Base-by-base conservation (phyloP, 345 rosid genomes). In the Punica granatum region DNA sequence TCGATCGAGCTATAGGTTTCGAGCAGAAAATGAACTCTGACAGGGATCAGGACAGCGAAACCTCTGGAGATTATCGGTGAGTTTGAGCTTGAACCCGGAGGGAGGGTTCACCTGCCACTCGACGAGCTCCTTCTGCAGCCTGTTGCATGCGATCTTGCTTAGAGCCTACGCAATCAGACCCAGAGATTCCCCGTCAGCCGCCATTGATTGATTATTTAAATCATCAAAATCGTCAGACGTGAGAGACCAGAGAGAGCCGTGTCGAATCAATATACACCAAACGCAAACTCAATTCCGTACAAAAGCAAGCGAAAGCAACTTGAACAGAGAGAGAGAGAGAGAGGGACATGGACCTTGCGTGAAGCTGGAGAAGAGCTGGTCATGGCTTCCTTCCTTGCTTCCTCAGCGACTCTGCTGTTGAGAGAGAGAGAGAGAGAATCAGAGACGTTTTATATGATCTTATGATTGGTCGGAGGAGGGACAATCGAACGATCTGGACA, bases 61-160 rank as follows among this genome's bases (percentile, higher is more conserved):
- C 97, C 96, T 90, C 46, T 91, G 97, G 69, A 91, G 95, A 88
- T 89, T 89, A 76, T 94, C 99, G 65, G 95, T 81, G 86, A 83
- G 88, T 69, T 84, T 91, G 73, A 84, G 95, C 68, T 85, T 91
- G 76, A 94, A 94, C 1, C 96, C 99, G 4, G 82, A 54, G 19
- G 97, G 97, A 78, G 98, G 97, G 79, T 81, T 89, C 82, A 76
- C 81, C 80, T 90, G 97, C 98, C 98, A 90, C 79, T 93, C 96
- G 2, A 81, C 79, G 62, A 94, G 86, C 89, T 94, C 99, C 64
- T 94, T 91, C 78, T 94, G 99, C 58, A 94, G 90, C 63, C 99
- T 87, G 65, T 94, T 91, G 80, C 83, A 78, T 12, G 98, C 97
- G 70, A 90, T 93, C 85, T 91, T 90, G 65, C 98, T 89, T 64